Evolutionary conservation across 1,139 yeast genomes (phyloP).

Genomic region (Protomyces macrosporus): DNA sequence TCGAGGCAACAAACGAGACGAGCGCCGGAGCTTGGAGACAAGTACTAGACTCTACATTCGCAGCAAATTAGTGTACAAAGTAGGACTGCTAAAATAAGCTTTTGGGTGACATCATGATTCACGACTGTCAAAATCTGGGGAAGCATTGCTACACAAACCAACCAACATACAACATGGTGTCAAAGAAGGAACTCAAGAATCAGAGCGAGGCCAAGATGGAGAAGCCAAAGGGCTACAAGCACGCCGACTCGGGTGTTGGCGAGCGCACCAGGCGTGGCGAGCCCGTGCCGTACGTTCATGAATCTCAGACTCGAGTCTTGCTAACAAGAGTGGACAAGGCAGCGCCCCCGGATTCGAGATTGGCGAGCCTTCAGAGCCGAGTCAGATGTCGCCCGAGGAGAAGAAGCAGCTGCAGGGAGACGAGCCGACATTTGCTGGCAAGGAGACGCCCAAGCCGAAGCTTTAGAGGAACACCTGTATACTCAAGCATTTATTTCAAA

Average conservation of each 20-base stretch:
- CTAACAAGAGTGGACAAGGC: slow-evolving; percentile 1
- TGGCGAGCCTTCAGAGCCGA: slow-evolving; percentile 19
- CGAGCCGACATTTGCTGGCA: slow-evolving; percentile 5
- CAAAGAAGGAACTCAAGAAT: slow-evolving; percentile 26
- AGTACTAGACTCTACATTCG: slow-evolving; percentile 23
- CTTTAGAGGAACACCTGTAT: too few relatives aligned
- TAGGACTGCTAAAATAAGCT: too few relatives aligned
- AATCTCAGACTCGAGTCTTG: background rate
- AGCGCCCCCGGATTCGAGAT: background rate
- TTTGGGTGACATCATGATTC: slow-evolving; percentile 26
- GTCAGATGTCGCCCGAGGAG: slow-evolving; percentile 22
- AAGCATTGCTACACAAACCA: background rate
- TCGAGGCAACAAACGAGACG: background rate
- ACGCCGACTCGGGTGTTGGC: slow-evolving; percentile 21
- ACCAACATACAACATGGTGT: slow-evolving; percentile 8
- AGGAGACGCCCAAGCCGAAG: background rate
- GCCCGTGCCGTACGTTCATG: background rate
- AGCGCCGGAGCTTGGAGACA: background rate
- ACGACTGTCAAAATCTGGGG: slow-evolving; percentile 24
- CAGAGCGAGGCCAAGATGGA: slow-evolving; percentile 2
- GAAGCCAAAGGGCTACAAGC: slow-evolving; percentile 13
- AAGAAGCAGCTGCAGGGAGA: slow-evolving; percentile 11
- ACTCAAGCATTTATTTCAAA: too few relatives aligned
- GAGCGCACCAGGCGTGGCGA: slow-evolving; percentile 21
- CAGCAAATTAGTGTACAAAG: too few relatives aligned